These are phyloP conservation scores for Hymenoscyphus infarciens DNA, from an alignment of 2,329 filamentous ascomycete genomes.

Conservation along the genomic window DNA sequence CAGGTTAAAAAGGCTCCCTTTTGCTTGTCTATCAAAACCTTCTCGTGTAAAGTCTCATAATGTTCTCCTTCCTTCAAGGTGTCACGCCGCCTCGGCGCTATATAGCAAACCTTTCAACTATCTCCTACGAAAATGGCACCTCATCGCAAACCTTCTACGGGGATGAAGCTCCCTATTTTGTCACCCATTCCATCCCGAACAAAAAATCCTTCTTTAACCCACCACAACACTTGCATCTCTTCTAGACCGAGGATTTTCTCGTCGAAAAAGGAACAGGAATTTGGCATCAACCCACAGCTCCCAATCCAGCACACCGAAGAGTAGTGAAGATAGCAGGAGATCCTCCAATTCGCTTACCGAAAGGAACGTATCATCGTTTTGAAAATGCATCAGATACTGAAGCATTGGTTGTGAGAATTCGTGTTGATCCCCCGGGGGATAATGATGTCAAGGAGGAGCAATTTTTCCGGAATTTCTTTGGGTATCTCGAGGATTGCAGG, in stretches of 20 bases:
- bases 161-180: conserved; percentile 9
- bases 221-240: conserved; percentile 14
- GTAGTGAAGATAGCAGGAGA: conserved; percentile 6
- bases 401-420: conserved; percentile 13
- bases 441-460: conserved; percentile 9
- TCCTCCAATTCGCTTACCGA: not conserved
- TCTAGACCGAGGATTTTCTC: conserved; percentile 15
- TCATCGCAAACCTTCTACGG: conserved; percentile 15
- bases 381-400: conserved; percentile 18
- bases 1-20: no score
- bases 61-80: conserved; percentile 4
- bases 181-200: conserved; percentile 14
- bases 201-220: conserved; percentile 12
- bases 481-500: conserved; percentile 20
- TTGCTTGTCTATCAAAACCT: not conserved
- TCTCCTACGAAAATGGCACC: conserved; percentile 14
- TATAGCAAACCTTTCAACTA: conserved; percentile 10
- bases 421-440: conserved; percentile 5
- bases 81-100: conserved; percentile 4
- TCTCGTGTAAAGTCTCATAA: not conserved
- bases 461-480: conserved; percentile 22
- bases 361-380: conserved; percentile 15
- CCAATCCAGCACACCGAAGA: conserved; percentile 3
- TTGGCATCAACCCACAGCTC: conserved; percentile 16
- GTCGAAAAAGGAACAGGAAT: conserved; percentile 11